Evolutionary conservation across 352 stramenopile species (phyloP).

Genomic region (Globisporangium irregulare): DNA sequence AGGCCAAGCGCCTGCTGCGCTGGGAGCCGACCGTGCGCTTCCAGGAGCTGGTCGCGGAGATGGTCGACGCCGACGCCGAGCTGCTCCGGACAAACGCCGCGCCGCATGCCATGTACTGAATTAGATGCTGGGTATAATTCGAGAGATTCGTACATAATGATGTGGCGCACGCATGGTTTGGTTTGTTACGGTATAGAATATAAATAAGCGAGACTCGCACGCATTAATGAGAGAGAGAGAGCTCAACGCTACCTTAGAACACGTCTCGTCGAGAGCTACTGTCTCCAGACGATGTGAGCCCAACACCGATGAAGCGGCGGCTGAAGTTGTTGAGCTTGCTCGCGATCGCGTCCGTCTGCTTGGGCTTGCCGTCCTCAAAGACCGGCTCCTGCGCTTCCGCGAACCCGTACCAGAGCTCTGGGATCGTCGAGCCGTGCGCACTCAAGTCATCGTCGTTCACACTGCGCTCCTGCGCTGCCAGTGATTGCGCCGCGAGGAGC

Average conservation of each 20-base stretch:
- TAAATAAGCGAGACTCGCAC: conserved; percentile 13
- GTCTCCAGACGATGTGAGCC: conserved; percentile 33
- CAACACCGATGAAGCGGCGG: conserved; percentile 57
- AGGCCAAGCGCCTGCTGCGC: conserved; percentile 88
- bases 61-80: conserved; percentile 89
- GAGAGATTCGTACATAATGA: background rate
- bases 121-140: no score
- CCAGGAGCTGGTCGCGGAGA: conserved; percentile 93
- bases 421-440: conserved; percentile 43
- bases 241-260: conserved; percentile 29
- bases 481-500: conserved; percentile 39
- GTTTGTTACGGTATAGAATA: conserved; percentile 5
- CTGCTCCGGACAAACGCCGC: conserved; percentile 21
- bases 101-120: conserved; percentile 11
- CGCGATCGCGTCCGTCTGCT: conserved; percentile 36
- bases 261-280: conserved; percentile 43
- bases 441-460: conserved; percentile 47
- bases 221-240: background rate
- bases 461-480: conserved; percentile 36
- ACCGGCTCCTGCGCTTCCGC: conserved; percentile 32
- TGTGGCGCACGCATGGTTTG: background rate
- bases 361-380: conserved; percentile 20
- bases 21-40: conserved; percentile 94
- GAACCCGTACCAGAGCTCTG: conserved; percentile 62
- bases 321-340: conserved; percentile 58